Percentiles rank a stretch among this genome's conserved stretches.
Evolutionary conservation across 192 early-diverging fungal genomes (phyloP).

Genomic region (Gonapodya sp.): DNA sequence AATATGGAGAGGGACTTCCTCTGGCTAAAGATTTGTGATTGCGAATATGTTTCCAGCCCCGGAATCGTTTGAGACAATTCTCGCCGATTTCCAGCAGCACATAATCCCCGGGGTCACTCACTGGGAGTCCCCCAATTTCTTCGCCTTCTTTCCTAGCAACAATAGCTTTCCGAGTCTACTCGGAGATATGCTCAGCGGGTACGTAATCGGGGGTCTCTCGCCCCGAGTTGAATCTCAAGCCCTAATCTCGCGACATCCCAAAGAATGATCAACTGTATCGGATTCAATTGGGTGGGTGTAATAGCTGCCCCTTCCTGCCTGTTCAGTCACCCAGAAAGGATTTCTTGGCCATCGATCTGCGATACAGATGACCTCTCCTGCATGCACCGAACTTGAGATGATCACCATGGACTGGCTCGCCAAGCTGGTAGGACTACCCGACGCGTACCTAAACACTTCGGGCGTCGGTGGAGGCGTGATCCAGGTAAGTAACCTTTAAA

Average conservation of each 20-base stretch:
- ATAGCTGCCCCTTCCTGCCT: not conserved
- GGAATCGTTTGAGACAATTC: constrained; percentile 27
- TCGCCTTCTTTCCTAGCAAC: constrained; percentile 44
- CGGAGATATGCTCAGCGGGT: constrained; percentile 46
- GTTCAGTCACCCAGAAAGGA: too few species aligned
- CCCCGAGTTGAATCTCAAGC: not conserved
- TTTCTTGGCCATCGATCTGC: too few species aligned
- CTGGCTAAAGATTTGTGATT: too few species aligned
- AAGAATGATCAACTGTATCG: constrained; percentile 39
- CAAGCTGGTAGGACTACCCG: constrained; percentile 47
- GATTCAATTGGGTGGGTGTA: constrained; percentile 32
- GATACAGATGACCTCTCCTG: constrained; percentile 25
- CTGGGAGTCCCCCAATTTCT: constrained; percentile 62
- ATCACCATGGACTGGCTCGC: constrained; percentile 54
- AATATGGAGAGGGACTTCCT: too few species aligned
- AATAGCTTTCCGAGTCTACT: constrained; percentile 44
- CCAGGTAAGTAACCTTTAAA: constrained; percentile 23
- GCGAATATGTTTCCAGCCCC: constrained; percentile 17
- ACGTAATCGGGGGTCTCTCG: not conserved
- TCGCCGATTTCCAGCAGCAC: constrained; percentile 34
- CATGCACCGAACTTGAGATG: constrained; percentile 51
- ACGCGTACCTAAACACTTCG: constrained; percentile 31
- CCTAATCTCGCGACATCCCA: too few species aligned
- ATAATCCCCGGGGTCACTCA: constrained; percentile 60
- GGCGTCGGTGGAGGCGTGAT: constrained; percentile 49